Conservation (phyloP, 179 eudicot genomes). For the Sideroxylon spinosum region DNA sequence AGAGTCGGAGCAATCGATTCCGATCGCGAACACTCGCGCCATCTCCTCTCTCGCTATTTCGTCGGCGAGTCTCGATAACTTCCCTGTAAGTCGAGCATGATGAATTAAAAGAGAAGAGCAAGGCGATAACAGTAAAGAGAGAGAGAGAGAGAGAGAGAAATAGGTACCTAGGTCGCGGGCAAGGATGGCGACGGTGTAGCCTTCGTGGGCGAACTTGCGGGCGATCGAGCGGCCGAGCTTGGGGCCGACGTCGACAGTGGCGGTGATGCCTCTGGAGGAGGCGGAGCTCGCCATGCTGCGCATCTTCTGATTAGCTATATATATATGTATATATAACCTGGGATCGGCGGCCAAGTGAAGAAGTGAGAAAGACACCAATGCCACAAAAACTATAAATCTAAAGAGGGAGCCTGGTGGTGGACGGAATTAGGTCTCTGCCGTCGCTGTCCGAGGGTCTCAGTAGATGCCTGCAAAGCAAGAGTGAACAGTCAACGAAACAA, state of each 20-base stretch:
- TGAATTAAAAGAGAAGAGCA: too few relatives aligned
- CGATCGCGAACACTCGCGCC: constrained; percentile 75
- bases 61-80: constrained; percentile 68
- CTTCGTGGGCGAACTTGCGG: constrained; percentile 80
- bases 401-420: too few relatives aligned
- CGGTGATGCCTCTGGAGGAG: constrained; percentile 71
- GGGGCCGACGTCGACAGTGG: constrained; percentile 91
- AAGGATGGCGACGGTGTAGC: constrained; percentile 90
- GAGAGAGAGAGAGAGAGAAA: background rate
- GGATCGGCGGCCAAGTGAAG: too few relatives aligned
- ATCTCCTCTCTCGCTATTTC: constrained; percentile 83
- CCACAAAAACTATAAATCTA: too few relatives aligned
- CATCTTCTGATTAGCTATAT: constrained; percentile 20
- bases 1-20: constrained; percentile 76
- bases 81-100: constrained; percentile 30
- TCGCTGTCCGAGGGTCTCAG: too few relatives aligned
- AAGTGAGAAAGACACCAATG: too few relatives aligned
- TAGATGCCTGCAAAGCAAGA: too few relatives aligned
- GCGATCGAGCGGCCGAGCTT: constrained; percentile 85
- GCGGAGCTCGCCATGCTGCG: constrained; percentile 46
- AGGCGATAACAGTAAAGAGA: background rate
- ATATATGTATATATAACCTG: too few relatives aligned
- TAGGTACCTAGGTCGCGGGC: constrained; percentile 72
- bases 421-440: too few relatives aligned
- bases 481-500: too few relatives aligned